These are phyloP conservation scores for Salix viminalis DNA, from an alignment of 345 rosid genomes.

Conservation along the genomic window DNA sequence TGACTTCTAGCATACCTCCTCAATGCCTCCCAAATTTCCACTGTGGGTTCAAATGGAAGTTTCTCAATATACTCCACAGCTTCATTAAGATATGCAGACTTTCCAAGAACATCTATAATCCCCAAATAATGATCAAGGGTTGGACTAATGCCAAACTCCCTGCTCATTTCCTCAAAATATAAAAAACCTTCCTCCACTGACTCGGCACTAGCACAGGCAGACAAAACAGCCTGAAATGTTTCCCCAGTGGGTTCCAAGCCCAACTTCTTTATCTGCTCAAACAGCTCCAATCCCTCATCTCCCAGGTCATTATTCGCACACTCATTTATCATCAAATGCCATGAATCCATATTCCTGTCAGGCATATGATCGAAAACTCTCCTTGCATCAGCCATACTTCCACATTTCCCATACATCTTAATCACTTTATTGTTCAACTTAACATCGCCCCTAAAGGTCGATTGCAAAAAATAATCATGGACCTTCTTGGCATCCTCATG, in stretches of 20 bases:
- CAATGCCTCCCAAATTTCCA: constrained; percentile 60
- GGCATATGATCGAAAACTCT: constrained; percentile 78
- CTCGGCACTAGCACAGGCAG: constrained; percentile 60
- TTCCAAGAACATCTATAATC: constrained; percentile 60
- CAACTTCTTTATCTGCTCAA: constrained; percentile 52
- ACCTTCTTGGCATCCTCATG: constrained; percentile 70
- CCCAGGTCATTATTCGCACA: constrained; percentile 60
- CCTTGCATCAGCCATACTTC: constrained; percentile 54
- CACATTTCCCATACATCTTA: constrained; percentile 57
- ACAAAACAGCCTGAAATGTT: constrained; percentile 52
- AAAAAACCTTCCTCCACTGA: constrained; percentile 67
- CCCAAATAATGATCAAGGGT: constrained; percentile 51
- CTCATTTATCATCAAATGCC: constrained; percentile 68
- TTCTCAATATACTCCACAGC: constrained; percentile 49
- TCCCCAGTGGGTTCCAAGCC: constrained; percentile 51
- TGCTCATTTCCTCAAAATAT: constrained; percentile 58
- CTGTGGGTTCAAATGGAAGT: constrained; percentile 55
- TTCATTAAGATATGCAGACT: constrained; percentile 59
- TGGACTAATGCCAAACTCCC: constrained; percentile 46
- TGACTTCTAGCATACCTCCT: constrained; percentile 49
- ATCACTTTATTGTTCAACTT: constrained; percentile 50
- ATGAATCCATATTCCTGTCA: constrained; percentile 57
- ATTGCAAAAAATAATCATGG: constrained; percentile 68
- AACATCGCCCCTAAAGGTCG: constrained; percentile 50
- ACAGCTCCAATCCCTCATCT: constrained; percentile 69